A percentile compares a stretch with the other conserved stretches of the same genome.
Evolutionary conservation across 805 yeast genomes (phyloP).

Genomic region (Lachancea meyersii): DNA sequence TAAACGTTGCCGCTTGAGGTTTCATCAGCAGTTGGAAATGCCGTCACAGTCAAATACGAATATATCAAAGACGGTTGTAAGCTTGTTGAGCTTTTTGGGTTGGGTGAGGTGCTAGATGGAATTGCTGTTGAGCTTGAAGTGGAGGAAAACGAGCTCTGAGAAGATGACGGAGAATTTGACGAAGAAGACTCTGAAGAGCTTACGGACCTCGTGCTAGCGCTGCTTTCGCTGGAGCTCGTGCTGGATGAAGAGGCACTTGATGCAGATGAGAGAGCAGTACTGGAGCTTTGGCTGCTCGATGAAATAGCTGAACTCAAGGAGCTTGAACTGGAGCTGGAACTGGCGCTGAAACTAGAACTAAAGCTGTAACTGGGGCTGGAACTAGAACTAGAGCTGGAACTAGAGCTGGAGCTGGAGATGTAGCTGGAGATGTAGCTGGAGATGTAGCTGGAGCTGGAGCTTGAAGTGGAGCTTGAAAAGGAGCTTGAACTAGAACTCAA

Average conservation of each 20-base stretch:
- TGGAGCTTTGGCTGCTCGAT: too few species aligned
- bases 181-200: neutral
- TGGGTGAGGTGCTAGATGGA: conserved; percentile 6
- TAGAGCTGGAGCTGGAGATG: neutral
- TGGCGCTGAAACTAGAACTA: neutral
- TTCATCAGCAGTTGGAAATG: conserved; percentile 5
- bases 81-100: conserved; percentile 5
- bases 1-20: conserved; percentile 1
- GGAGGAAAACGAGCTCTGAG: conserved; percentile 4
- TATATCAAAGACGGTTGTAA: conserved; percentile 14
- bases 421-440: neutral
- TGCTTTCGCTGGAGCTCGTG: conserved; percentile 2
- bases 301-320: too few species aligned
- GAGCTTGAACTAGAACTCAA: conserved; percentile 3
- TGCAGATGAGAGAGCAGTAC: neutral
- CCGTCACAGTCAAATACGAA: conserved; percentile 21
- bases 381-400: neutral
- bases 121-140: conserved; percentile 8
- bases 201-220: neutral
- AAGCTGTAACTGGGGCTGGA: neutral
- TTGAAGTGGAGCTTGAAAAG: conserved; percentile 1
- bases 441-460: neutral
- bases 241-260: too few species aligned
- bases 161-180: neutral
- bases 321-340: conserved; percentile 3